These are phyloP conservation scores for Phoma sp. DNA, from an alignment of 2,329 filamentous ascomycete species.

Conservation along the genomic window DNA sequence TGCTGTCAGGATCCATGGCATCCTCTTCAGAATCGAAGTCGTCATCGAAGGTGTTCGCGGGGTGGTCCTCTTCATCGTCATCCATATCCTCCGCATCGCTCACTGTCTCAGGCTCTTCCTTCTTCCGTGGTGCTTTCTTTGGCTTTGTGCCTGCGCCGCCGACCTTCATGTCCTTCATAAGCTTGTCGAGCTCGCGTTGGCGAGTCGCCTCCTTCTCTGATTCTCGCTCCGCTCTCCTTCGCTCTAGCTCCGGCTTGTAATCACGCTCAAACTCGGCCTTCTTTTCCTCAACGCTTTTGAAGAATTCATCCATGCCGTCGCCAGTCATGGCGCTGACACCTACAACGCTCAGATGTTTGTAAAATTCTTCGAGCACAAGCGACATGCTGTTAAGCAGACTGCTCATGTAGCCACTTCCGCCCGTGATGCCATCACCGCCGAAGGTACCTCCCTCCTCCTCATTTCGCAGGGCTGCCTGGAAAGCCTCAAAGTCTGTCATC, in stretches of 20 bases:
- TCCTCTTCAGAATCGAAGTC: conserved; percentile 62
- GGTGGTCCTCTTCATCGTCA: conserved; percentile 51
- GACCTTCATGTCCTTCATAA: conserved; percentile 92
- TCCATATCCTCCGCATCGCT: conserved; percentile 59
- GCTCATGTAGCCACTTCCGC: conserved; percentile 92
- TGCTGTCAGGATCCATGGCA: conserved; percentile 63
- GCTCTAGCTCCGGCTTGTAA: conserved; percentile 90
- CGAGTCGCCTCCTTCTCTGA: conserved; percentile 72
- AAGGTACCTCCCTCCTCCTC: conserved; percentile 82
- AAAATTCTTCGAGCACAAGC: conserved; percentile 96
- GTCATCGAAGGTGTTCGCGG: conserved; percentile 54
- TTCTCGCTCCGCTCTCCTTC: conserved; percentile 75
- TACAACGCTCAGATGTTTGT: conserved; percentile 89
- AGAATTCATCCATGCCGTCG: conserved; percentile 90
- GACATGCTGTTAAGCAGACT: conserved; percentile 97
- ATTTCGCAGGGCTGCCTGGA: conserved; percentile 80
- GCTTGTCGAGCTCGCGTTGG: conserved; percentile 83
- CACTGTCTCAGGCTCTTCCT: conserved; percentile 57
- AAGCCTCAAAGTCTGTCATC: conserved; percentile 99
- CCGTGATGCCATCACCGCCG: conserved; percentile 72
- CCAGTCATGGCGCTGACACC: conserved; percentile 93
- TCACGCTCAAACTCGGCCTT: conserved; percentile 85
- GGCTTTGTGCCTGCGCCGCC: conserved; percentile 38
- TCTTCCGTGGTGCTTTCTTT: conserved; percentile 47
- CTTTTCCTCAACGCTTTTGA: conserved; percentile 86